These are phyloP conservation scores for Penicillium samsonianum DNA, from an alignment of 495 filamentous ascomycete genomes.

Conservation along the genomic window DNA sequence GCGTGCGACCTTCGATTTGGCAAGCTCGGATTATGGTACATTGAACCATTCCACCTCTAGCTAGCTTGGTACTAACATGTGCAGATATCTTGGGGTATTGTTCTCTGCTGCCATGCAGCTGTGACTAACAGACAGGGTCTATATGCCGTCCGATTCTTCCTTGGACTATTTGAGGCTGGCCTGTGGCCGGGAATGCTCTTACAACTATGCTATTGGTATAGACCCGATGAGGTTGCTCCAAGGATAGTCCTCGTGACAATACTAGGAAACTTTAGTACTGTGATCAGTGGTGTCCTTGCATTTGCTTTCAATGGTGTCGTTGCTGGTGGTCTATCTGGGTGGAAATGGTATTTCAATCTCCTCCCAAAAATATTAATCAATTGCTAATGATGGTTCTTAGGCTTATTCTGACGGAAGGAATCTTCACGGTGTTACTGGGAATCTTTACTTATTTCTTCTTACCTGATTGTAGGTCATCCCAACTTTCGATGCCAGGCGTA, in stretches of 20 bases:
- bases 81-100: no score
- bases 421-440: not conserved
- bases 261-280: constrained; percentile 31
- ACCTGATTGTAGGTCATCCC: not conserved
- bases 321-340: constrained; percentile 24
- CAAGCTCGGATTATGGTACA: no score
- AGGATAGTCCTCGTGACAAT: constrained; percentile 18
- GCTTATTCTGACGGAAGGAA: not conserved
- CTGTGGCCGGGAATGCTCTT: not conserved
- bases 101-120: no score
- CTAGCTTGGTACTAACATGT: no score
- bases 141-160: not conserved
- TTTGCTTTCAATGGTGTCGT: constrained; percentile 40
- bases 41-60: no score
- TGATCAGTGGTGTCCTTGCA: constrained; percentile 45
- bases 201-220: not conserved
- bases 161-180: not conserved
- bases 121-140: not conserved
- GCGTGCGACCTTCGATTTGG: no score
- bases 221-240: not conserved
- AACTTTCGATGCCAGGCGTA: not conserved
- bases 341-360: not conserved
- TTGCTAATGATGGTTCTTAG: not conserved
- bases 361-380: not conserved
- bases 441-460: not conserved